Base-by-base conservation (phyloP, 2,329 filamentous ascomycete species). In the Aureobasidium sp. region DNA sequence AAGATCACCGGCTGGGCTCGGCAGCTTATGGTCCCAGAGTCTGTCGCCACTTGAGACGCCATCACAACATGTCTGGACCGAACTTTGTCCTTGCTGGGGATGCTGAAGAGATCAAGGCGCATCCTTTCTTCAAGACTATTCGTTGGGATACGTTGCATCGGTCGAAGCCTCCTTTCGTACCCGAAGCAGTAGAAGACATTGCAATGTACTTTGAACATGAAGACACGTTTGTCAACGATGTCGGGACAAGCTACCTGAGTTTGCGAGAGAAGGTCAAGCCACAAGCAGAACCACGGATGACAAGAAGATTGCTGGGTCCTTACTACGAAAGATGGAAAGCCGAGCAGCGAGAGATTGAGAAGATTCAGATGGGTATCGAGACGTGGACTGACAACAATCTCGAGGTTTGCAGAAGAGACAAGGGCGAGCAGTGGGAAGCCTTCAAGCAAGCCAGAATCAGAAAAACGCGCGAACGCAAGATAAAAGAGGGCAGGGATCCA, bases 161-260 rank as follows among this genome's bases (percentile, higher is more conserved):
- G 35, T 81, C 84, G 60, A 77, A 77, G 9, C 92, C 93, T 0
- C 92, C 92, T 0, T 93, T 95, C 67, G 77, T 95, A 0, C 93
- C 93, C 0, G 80, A 84, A 10, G 85, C 96, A 25, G 69, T 71
- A 11, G 71, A 73, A 38, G 71, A 72, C 25, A 77, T 80, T 69
- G 94, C 91, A 0, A 89, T 88, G 67, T 97, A 96, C 70, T 97
- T 97, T 69, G 89, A 96, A 61, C 87, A 91, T 53, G 89, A 90
- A 64, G 84, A 89, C 42, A 79, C 86, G 29, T 84, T 93, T 55
- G 67, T 78, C 62, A 75, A 70, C 19, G 70, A 68, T n/a, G 66
- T 68, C 19, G 42, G 23, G 5, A 54, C 42, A 19, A 57, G 42
- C 58, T 69, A 65, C 57, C 50, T 60, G 4, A 68, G 66, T 53